Base-by-base conservation (phyloP, 1,139 yeast species). In the Hansenula lynferdii region DNA sequence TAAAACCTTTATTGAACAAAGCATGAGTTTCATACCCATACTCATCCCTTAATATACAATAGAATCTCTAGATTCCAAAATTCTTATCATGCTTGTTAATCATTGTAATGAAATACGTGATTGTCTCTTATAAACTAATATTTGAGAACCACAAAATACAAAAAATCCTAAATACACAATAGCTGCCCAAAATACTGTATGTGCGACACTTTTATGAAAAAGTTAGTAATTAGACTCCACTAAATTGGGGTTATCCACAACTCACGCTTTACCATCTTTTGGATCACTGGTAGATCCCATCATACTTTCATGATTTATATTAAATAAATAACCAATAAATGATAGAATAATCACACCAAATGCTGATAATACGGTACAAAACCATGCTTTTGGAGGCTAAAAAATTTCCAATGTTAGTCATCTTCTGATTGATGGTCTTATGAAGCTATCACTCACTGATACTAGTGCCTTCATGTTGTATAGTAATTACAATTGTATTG, bases 201-300 rank as follows among this genome's bases (percentile, higher is more conserved):
- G 75, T 26, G 97, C 96, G 33, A 90, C 97, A 16, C 77, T 72
- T 42, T n/a, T n/a, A n/a, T n/a, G n/a, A 22, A 32, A 25, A 22
- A 18, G 16, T 25, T 10, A 32, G 34, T 20, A 22, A 11, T 25
- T 21, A n/a, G n/a, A n/a, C n/a, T n/a, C n/a, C n/a, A n/a, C n/a
- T n/a, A n/a, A n/a, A n/a, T n/a, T n/a, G n/a, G n/a, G n/a, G n/a
- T n/a, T n/a, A n/a, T n/a, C n/a, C n/a, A n/a, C n/a, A n/a, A 71
- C 78, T 64, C 61, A 71, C 66, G 94, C 96, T 47, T 78, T 78
- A 11, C 97, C 97, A 58, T 92, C 92, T 50, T 77, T 85, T 19
- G 98, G 97, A 57, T 90, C 96, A 50, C 72, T 80, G 47, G 80
- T 79, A 29, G 96, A 85, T 8, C 98, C 98, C 68, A 89, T 82